These are phyloP conservation scores for Candida multigemmis DNA, from an alignment of 805 yeast genomes.

Conservation along the genomic window DNA sequence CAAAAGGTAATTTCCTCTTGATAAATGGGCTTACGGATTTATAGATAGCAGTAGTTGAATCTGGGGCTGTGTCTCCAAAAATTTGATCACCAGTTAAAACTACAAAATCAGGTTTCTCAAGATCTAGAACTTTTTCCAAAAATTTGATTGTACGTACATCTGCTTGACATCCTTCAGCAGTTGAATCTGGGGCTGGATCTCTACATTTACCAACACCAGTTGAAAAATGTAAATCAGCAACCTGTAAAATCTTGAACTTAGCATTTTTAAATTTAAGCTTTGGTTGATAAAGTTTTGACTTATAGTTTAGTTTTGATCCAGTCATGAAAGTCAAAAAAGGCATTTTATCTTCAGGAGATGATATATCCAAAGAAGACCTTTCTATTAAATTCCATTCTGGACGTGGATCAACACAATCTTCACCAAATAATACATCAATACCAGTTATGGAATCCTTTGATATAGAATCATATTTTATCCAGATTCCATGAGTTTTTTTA, in stretches of 20 bases:
- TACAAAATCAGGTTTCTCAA: slow-evolving; percentile 77
- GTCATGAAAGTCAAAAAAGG: slow-evolving; percentile 25
- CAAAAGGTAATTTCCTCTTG: slow-evolving; percentile 65
- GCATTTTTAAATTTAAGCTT: slow-evolving; percentile 32
- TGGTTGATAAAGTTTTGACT: slow-evolving; percentile 14
- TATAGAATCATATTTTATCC: slow-evolving; percentile 47
- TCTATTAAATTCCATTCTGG: slow-evolving; percentile 49
- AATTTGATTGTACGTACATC: slow-evolving; percentile 64
- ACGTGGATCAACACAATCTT: slow-evolving; percentile 69
- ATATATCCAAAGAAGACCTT: slow-evolving; percentile 12
- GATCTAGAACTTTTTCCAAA: slow-evolving; percentile 52
- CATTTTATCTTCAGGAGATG: slow-evolving; percentile 9
- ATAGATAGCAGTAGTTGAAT: slow-evolving; percentile 71
- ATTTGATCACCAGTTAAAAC: slow-evolving; percentile 89
- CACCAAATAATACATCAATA: slow-evolving; percentile 64
- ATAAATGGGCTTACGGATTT: slow-evolving; percentile 71
- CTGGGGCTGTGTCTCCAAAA: slow-evolving; percentile 72
- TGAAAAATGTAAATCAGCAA: slow-evolving; percentile 88
- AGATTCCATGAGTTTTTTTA: slow-evolving; percentile 39
- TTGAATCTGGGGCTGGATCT: slow-evolving; percentile 54
- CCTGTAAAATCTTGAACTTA: slow-evolving; percentile 71
- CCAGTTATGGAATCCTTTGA: slow-evolving; percentile 38
- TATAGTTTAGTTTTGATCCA: slow-evolving; percentile 23
- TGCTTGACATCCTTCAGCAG: slow-evolving; percentile 55
- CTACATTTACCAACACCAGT: slow-evolving; percentile 75